Evolutionary conservation across 1,284 basidiomycete species (phyloP).

Genomic region (Irpex lacteus): DNA sequence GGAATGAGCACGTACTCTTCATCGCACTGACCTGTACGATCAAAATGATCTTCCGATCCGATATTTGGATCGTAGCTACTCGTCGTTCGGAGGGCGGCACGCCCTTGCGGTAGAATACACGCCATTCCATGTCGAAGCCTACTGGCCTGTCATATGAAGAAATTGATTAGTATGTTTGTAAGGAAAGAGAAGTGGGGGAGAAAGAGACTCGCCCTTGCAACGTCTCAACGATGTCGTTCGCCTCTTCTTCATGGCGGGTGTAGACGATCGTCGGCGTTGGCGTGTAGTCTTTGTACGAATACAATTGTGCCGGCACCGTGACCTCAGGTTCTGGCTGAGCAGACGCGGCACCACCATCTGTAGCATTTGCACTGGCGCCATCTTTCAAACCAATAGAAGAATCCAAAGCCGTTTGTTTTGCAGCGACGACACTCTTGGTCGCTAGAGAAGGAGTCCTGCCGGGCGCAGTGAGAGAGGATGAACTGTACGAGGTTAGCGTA

Average conservation of each 20-base stretch:
- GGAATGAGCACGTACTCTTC: conserved; percentile 37
- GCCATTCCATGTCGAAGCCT: conserved; percentile 66
- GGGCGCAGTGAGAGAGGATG: too few species aligned
- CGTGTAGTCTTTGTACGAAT: conserved; percentile 39
- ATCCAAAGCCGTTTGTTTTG: too few species aligned
- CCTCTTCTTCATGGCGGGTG: conserved; percentile 38
- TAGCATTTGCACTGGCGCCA: too few species aligned
- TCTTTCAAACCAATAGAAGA: too few species aligned
- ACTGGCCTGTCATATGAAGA: conserved; percentile 37
- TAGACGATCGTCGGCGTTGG: conserved; percentile 40
- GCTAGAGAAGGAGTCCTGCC: too few species aligned
- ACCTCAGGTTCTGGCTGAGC: background rate
- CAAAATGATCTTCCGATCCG: conserved; percentile 44
- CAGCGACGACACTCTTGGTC: too few species aligned
- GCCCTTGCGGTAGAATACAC: conserved; percentile 34
- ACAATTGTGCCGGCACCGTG: conserved; percentile 30
- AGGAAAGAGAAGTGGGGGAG: background rate
- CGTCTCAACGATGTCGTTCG: conserved; percentile 34
- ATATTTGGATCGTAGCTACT: conserved; percentile 54
- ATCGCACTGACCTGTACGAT: conserved; percentile 58
- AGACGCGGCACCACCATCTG: too few species aligned
- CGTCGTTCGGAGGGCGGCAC: conserved; percentile 30
- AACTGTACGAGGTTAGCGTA: too few species aligned
- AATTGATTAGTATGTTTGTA: background rate
- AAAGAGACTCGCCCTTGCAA: conserved; percentile 3